Base-by-base conservation (phyloP, 345 rosid genomes). In the Camelina sativa region DNA sequence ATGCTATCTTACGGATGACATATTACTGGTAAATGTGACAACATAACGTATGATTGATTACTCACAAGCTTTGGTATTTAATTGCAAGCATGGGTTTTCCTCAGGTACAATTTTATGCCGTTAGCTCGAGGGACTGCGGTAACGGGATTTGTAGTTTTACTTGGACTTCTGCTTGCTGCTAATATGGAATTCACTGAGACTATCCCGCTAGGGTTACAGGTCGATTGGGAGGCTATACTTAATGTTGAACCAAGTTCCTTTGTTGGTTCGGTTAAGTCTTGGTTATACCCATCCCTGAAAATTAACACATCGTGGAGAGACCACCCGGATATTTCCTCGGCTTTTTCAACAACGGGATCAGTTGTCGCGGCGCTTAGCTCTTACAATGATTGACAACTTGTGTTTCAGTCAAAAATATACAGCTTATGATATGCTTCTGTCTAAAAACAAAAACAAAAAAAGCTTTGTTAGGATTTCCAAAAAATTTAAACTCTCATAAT, bases 41-140 rank as follows among this genome's bases (percentile, higher is more conserved):
- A 37, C 71, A 12, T 59, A 34, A 59, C 0, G 1, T 32, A 52
- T 51, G 64, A 34, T 52, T 35, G 40, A 1, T 66, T 28, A 28
- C 48, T 54, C 44, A 16, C 25, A 53, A 66, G n/a, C 32, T 20
- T 71, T 25, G 72, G 62, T 61, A 8, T 48, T 0, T 22, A 23
- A 67, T 64, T 30, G 62, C 20, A 13, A 68, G 8, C 35, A 25
- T 65, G 1, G 62, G 30, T 62, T 51, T 48, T 62, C 61, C 56
- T 11, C 85, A 95, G 99, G 97, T 95, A 91, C 74, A 95, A 90
- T 79, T 91, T 95, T 79, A 91, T 91, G 99, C 99, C 97, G 20
- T 77, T 95, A 64, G 85, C 93, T 41, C 90, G 99, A 84, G 97
- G 99, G 34, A 85, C 97, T 44, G 97, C 97, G 35, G 89, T 64